Base-by-base conservation (phyloP, 1,284 basidiomycete species). In the Termitomyces sp. region DNA sequence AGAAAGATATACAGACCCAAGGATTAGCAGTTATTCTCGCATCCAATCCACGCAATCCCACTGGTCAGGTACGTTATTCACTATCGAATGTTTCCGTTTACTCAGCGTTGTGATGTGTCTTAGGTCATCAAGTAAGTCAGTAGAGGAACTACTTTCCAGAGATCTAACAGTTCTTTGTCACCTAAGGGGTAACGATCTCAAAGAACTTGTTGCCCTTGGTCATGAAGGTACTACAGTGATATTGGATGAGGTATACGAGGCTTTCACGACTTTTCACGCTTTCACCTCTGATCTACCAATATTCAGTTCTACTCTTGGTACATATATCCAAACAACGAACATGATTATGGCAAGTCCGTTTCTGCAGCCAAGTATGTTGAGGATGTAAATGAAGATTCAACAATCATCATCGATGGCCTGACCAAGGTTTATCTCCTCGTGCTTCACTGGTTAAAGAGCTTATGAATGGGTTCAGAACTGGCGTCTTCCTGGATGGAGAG, bases 11-110 rank as follows among this genome's bases (percentile, higher is more conserved):
- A 53, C 74, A 73, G 42, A 85, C 77, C 3, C 88, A 92, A 70
- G 93, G 90, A 31, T 74, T 97, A 19, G 84, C 88, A 13, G 92
- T 95, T 39, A 80, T 97, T 54, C 78, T 97, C 50, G 87, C 91
- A 1, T 93, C 89, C 16, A 97, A 97, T 69, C 92, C 92, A 11
- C 83, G 93, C 53, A 95, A 95, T 64, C 92, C 94, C 1, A 97
- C 94, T 0, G 93, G 94, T 9, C 92, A 94, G 63, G 71, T 74
- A 53, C 18, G 33, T 26, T 9, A 5, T 3, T 33, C 14, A 41
- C 35, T 43, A 30, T 44, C 16, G 13, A 21, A 31, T 52, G 31
- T 44, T 24, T 31, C 44, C 35, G 21, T 43, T 34, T 45, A 41
- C 38, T n/a, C 30, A 41, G 19, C 30, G 49, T 33, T 14, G 41